A percentile compares a stretch with the other conserved stretches of the same genome.
Conservation (phyloP, 257 asterid species). For the Anisodus tanguticus region DNA sequence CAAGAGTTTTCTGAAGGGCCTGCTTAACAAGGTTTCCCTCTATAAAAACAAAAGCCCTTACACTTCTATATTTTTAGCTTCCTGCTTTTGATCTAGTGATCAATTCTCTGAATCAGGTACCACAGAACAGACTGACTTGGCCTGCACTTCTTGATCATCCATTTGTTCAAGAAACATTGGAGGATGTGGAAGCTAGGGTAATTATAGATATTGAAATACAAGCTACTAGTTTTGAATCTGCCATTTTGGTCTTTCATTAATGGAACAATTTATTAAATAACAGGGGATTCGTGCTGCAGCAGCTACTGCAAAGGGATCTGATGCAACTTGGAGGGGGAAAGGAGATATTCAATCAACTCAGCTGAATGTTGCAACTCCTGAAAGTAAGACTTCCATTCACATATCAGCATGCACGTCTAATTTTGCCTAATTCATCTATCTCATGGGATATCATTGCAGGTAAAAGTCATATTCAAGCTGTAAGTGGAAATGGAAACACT, state of each 20-base stretch:
- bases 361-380: slow-evolving; percentile 56
- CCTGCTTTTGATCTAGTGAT: slow-evolving; percentile 37
- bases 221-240: slow-evolving; percentile 25
- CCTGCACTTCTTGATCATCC: slow-evolving; percentile 99
- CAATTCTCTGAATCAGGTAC: slow-evolving; percentile 59
- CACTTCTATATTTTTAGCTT: slow-evolving; percentile 27
- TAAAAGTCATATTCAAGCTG: slow-evolving; percentile 53
- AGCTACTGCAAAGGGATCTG: slow-evolving; percentile 55
- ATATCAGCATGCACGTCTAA: neutral
- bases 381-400: slow-evolving; percentile 53
- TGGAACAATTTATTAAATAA: slow-evolving; percentile 25
- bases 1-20: slow-evolving; percentile 84
- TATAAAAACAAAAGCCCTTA: neutral
- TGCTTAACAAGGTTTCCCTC: slow-evolving; percentile 83
- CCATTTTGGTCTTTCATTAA: slow-evolving; percentile 21
- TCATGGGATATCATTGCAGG: slow-evolving; percentile 41
- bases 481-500: slow-evolving; percentile 45
- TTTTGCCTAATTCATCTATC: slow-evolving; percentile 33
- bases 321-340: slow-evolving; percentile 55
- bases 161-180: slow-evolving; percentile 66
- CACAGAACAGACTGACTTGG: slow-evolving; percentile 91
- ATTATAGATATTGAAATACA: slow-evolving; percentile 26
- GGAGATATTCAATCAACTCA: slow-evolving; percentile 54
- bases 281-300: slow-evolving; percentile 55
- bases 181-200: slow-evolving; percentile 58